Conservation (phyloP, 306 rosid genomes). For the Sicyos baderoa region DNA sequence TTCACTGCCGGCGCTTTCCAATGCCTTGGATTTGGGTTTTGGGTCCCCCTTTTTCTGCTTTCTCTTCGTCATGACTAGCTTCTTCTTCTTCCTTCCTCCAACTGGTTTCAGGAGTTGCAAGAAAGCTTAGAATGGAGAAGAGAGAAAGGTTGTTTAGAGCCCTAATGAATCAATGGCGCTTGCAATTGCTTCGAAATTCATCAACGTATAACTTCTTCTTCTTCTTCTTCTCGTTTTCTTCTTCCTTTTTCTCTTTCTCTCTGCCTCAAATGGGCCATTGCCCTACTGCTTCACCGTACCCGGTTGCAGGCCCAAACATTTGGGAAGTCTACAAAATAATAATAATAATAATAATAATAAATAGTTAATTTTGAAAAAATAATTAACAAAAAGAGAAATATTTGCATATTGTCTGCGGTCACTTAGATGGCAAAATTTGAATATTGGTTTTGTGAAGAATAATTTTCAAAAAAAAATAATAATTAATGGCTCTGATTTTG, state of each 20-base stretch:
- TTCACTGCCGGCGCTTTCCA: conserved; percentile 28
- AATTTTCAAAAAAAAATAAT: too few relatives aligned
- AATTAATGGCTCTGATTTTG: too few relatives aligned
- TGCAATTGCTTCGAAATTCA: neutral
- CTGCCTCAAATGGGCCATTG: neutral
- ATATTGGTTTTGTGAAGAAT: too few relatives aligned
- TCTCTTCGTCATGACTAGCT: conserved; percentile 23
- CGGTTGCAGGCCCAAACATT: conserved; percentile 13
- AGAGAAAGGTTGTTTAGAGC: neutral
- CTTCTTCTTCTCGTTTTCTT: neutral
- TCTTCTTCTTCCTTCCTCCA: conserved; percentile 1
- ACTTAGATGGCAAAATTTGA: too few relatives aligned
- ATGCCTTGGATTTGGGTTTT: conserved; percentile 18
- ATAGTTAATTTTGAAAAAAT: too few relatives aligned
- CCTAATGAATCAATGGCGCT: neutral
- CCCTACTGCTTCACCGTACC: neutral
- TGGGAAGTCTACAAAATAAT: neutral
- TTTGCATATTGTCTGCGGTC: too few relatives aligned
- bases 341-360: too few relatives aligned
- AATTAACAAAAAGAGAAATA: too few relatives aligned
- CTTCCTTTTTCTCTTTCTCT: neutral
- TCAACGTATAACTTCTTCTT: neutral
- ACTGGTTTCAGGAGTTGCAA: neutral
- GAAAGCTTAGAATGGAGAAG: conserved; percentile 4
- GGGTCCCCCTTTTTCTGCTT: conserved; percentile 17